phyloP scores from a whole-genome alignment of 2,329 filamentous ascomycete species.

The Cordyceps javanica region DNA sequence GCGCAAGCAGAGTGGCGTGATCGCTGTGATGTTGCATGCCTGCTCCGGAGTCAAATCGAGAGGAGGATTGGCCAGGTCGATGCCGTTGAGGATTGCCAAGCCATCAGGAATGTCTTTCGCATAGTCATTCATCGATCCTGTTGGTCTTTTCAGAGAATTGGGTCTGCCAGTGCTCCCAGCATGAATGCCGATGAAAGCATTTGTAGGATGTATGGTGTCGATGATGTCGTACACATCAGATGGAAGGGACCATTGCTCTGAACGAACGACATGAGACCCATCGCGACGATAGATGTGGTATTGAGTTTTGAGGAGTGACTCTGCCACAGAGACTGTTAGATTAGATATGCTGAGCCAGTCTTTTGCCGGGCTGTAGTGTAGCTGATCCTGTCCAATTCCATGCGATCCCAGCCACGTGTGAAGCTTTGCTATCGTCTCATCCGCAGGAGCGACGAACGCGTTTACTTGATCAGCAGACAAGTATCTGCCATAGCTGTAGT shows the following conservation, averaged over 20 bases:
- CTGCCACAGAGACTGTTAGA: background rate
- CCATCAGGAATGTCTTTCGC: background rate
- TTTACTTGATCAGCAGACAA: constrained; percentile 7
- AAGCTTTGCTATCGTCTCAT: background rate
- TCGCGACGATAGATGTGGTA: constrained; percentile 5
- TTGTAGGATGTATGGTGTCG: constrained; percentile 4
- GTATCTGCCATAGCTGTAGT: background rate
- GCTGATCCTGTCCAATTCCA: background rate
- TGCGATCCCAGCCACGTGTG: background rate
- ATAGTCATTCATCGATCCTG: background rate
- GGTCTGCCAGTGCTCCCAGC: background rate
- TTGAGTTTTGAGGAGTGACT: background rate
- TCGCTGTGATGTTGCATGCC: background rate
- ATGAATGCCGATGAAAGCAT: background rate
- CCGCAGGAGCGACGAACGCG: background rate
- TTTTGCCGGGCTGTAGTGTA: background rate
- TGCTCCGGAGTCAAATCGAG: background rate
- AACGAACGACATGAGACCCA: background rate
- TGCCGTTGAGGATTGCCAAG: background rate
- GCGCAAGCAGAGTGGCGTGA: background rate
- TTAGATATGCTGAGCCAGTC: constrained; percentile 2
- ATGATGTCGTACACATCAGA: background rate
- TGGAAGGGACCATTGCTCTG: constrained; percentile 3
- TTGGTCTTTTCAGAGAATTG: background rate
- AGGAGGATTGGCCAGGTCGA: constrained; percentile 5